A percentile compares a stretch with the other conserved stretches of the same genome.
These are phyloP conservation scores for Trichophyton benhamiae DNA, from an alignment of 2,329 filamentous ascomycete species.

Conservation along the genomic window DNA sequence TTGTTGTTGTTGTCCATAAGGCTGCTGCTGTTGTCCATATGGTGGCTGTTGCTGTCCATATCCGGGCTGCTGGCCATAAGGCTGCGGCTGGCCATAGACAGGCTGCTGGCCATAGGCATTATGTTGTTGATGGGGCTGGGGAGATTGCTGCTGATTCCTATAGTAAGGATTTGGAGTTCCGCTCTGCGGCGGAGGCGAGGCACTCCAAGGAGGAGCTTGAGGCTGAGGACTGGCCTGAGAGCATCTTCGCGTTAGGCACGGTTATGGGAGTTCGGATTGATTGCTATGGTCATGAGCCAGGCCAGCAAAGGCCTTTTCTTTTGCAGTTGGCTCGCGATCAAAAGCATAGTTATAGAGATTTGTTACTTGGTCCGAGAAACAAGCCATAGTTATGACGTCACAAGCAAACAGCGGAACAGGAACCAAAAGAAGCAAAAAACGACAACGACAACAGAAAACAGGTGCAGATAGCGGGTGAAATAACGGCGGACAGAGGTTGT, in stretches of 20 bases:
- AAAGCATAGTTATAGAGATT: background rate
- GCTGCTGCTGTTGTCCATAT: conserved; percentile 19
- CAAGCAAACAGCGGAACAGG: background rate
- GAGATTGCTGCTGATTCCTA: conserved; percentile 10
- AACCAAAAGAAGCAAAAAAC: background rate
- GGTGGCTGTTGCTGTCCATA: conserved; percentile 19
- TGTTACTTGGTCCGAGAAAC: background rate
- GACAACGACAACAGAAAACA: background rate
- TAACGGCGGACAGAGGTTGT: conserved; percentile 14
- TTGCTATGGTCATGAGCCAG: background rate
- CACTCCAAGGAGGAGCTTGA: conserved; percentile 25
- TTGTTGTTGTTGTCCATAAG: background rate
- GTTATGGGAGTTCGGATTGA: conserved; percentile 1
- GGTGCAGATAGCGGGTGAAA: background rate
- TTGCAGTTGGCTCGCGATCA: background rate
- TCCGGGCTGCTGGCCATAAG: conserved; percentile 26
- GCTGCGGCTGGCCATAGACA: conserved; percentile 20
- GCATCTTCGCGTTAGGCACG: conserved; percentile 5
- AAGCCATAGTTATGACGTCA: background rate
- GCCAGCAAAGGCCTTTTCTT: background rate
- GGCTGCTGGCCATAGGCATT: conserved; percentile 28
- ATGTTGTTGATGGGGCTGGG: conserved; percentile 24
- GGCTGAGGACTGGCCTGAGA: conserved; percentile 13
- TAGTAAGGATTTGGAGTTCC: conserved; percentile 16
- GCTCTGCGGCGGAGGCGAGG: conserved; percentile 28